A percentile compares a stretch with the other conserved stretches of the same genome.
phyloP scores from a whole-genome alignment of 371 early-diverging fungal genomes.

The Blastocladiella emersonii region DNA sequence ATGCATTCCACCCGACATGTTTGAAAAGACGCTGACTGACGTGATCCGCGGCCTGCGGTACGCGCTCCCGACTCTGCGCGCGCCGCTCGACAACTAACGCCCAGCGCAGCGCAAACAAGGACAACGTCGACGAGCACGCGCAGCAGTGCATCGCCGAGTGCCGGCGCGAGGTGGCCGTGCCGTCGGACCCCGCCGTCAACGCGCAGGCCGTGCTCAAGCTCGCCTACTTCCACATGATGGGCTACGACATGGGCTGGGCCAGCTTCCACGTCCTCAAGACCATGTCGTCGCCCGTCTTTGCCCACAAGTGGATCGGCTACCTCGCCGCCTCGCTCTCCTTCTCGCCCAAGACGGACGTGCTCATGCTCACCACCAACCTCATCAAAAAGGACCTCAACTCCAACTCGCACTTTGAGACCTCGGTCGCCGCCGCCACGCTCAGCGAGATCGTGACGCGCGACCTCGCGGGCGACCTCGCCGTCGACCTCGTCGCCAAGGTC shows the following conservation, averaged over 20 bases:
- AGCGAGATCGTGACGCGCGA: constrained; percentile 84
- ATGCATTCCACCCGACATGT: constrained; percentile 45
- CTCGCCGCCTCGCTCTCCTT: constrained; percentile 81
- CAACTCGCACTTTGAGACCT: constrained; percentile 59
- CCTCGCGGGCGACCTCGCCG: constrained; percentile 74
- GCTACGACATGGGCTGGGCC: constrained; percentile 93
- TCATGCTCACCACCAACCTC: constrained; percentile 89
- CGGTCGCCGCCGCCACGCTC: constrained; percentile 78
- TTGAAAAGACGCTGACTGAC: constrained; percentile 69
- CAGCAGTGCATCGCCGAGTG: constrained; percentile 69
- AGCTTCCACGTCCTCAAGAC: constrained; percentile 93
- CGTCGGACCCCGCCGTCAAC: constrained; percentile 71
- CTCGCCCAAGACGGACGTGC: constrained; percentile 82
- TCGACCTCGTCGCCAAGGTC: constrained; percentile 70
- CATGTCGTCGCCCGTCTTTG: constrained; percentile 77
- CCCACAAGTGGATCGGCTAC: constrained; percentile 81
- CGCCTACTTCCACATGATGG: constrained; percentile 85
- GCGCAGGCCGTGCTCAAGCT: constrained; percentile 80
- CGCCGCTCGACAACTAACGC: neutral
- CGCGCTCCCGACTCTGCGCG: neutral
- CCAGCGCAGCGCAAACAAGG: constrained; percentile 79
- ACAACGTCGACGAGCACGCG: constrained; percentile 76
- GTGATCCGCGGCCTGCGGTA: constrained; percentile 1
- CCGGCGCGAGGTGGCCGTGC: constrained; percentile 59
- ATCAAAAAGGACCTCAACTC: constrained; percentile 89